Percentiles rank a stretch among this genome's conserved stretches.
phyloP scores from a whole-genome alignment of 768 basidiomycete species.

The Lactarius hatsudake region DNA sequence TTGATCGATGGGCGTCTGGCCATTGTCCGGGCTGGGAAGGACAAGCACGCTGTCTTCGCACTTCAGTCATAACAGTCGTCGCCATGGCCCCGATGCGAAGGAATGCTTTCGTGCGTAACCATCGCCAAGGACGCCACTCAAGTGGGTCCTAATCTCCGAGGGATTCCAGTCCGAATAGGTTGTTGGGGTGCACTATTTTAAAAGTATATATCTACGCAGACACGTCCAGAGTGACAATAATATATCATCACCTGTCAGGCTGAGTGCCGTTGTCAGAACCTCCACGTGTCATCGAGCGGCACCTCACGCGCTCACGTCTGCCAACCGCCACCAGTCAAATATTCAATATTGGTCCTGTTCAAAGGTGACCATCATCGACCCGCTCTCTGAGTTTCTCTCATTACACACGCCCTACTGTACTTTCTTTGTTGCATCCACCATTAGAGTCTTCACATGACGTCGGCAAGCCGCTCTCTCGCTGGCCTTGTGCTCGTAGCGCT shows the following conservation, averaged over 20 bases:
- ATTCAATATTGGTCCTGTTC: constrained; percentile 1
- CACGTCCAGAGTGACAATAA: neutral
- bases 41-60: constrained; percentile 26
- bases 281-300: neutral
- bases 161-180: neutral
- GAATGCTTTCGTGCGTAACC: neutral
- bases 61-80: neutral
- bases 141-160: neutral
- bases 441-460: constrained; percentile 17
- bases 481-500: constrained; percentile 29
- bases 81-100: neutral
- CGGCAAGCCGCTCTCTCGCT: constrained; percentile 25
- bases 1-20: constrained; percentile 25
- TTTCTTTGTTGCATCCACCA: neutral
- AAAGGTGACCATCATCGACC: neutral
- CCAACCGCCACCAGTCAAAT: neutral
- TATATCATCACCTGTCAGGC: neutral
- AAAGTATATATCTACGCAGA: neutral
- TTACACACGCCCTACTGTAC: neutral
- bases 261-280: neutral
- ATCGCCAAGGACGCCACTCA: neutral
- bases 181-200: neutral
- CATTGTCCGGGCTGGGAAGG: constrained; percentile 27
- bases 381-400: neutral
- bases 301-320: neutral